These are phyloP conservation scores for Rhizophlyctis rosea DNA, from an alignment of 192 early-diverging fungal species.

Conservation along the genomic window DNA sequence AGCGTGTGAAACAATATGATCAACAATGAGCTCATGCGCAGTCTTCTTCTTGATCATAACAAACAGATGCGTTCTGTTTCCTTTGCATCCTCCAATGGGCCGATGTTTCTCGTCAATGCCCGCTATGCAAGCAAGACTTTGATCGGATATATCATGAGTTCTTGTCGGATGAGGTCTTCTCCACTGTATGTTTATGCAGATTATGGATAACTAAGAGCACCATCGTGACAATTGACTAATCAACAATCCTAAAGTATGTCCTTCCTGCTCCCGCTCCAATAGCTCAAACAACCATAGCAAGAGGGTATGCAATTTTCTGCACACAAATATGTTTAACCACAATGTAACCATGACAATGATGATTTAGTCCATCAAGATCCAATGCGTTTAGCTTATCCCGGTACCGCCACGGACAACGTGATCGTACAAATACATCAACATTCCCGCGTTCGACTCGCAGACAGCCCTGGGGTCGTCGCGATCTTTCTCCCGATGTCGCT, in stretches of 20 bases:
- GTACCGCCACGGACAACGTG: not conserved
- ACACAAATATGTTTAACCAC: too few relatives aligned
- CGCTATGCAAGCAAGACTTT: conserved; percentile 33
- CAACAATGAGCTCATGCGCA: too few relatives aligned
- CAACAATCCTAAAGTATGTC: not conserved
- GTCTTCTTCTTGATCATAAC: too few relatives aligned
- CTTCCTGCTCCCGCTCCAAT: not conserved
- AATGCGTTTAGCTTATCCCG: not conserved
- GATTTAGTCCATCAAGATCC: too few relatives aligned
- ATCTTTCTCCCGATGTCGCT: conserved; percentile 5
- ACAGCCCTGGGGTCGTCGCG: not conserved
- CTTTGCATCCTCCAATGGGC: conserved; percentile 38
- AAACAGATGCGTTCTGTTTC: conserved; percentile 43
- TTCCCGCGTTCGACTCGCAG: not conserved
- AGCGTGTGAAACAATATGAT: too few relatives aligned
- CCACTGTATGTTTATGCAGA: conserved; percentile 3
- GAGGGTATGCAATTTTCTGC: too few relatives aligned
- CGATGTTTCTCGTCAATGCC: conserved; percentile 18
- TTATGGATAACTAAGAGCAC: not conserved
- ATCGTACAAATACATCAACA: not conserved
- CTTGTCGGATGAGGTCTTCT: conserved; percentile 4
- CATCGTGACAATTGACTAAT: not conserved
- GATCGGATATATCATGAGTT: conserved; percentile 1
- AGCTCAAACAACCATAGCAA: too few relatives aligned
- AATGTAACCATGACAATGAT: too few relatives aligned